Percentiles rank a stretch among this genome's conserved stretches.
phyloP scores from a whole-genome alignment of 2,329 filamentous ascomycete species.

The Chaetomium sp. region DNA sequence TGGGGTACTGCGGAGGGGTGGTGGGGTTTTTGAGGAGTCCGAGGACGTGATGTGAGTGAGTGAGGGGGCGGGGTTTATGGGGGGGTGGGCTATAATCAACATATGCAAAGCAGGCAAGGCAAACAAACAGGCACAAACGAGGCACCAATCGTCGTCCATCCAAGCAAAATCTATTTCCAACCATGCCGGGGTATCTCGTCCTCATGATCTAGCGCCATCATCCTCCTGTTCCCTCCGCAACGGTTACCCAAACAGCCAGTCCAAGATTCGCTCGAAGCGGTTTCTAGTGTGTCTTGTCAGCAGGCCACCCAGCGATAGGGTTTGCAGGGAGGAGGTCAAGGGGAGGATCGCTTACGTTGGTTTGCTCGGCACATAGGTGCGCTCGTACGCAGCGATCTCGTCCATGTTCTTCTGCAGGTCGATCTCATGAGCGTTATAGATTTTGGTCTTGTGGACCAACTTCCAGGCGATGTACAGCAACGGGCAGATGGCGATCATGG shows the following conservation, averaged over 20 bases:
- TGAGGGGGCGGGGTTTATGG: neutral
- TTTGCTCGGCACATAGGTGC: slow-evolving; percentile 33
- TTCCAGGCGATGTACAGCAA: slow-evolving; percentile 69
- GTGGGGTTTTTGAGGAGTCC: slow-evolving; percentile 75
- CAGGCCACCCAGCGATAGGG: neutral
- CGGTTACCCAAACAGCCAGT: slow-evolving; percentile 36
- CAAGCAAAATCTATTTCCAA: slow-evolving; percentile 14
- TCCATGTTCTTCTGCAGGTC: slow-evolving; percentile 65
- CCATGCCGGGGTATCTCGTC: slow-evolving; percentile 10
- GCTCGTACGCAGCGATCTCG: slow-evolving; percentile 55
- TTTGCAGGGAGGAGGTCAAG: neutral
- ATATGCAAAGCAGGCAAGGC: neutral
- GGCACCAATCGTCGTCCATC: neutral
- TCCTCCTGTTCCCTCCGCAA: no score
- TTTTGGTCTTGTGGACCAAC: slow-evolving; percentile 61
- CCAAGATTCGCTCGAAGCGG: slow-evolving; percentile 30
- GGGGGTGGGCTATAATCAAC: slow-evolving; percentile 6
- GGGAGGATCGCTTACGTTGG: slow-evolving; percentile 30
- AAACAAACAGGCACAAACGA: neutral
- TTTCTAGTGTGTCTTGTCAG: slow-evolving; percentile 27
- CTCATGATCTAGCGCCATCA: neutral
- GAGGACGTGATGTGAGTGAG: slow-evolving; percentile 45
- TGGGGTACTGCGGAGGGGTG: slow-evolving; percentile 86
- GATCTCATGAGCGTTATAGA: slow-evolving; percentile 56
- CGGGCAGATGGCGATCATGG: slow-evolving; percentile 39